A percentile compares a stretch with the other conserved stretches of the same genome.
Conservation (phyloP, 2,329 filamentous ascomycete genomes). For the Beauveria caledonica region DNA sequence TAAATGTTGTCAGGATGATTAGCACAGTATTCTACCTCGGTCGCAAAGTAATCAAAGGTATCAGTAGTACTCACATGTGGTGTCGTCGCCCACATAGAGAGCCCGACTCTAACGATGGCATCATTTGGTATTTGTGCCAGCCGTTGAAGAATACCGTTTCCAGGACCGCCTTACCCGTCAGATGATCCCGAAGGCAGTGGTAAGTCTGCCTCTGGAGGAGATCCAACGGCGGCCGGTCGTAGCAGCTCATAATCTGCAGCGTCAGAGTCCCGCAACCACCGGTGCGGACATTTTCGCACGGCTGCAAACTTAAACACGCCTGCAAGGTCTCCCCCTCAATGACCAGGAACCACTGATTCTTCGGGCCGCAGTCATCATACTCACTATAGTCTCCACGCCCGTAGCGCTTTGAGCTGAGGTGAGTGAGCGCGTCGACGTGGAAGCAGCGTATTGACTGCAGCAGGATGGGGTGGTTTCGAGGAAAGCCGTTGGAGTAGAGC, state of each 20-base stretch:
- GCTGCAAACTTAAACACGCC: slow-evolving; percentile 2
- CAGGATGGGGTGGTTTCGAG: neutral
- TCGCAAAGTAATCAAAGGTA: neutral
- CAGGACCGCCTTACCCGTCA: neutral
- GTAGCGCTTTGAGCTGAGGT: neutral
- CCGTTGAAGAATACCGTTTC: neutral
- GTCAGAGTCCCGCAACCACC: neutral
- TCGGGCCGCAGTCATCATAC: neutral
- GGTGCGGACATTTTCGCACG: neutral
- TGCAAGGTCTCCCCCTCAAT: neutral
- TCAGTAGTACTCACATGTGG: neutral
- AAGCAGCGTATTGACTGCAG: neutral
- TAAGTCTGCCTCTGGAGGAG: neutral
- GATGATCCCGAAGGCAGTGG: neutral
- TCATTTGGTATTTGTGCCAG: slow-evolving; percentile 3
- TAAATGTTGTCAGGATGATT: neutral
- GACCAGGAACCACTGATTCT: slow-evolving; percentile 5
- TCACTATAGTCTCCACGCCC: neutral
- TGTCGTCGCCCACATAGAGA: neutral
- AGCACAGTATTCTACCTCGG: neutral
- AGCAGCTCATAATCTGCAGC: neutral
- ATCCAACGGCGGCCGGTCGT: neutral
- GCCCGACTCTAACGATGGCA: neutral
- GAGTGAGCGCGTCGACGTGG: neutral
- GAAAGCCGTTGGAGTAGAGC: neutral